Evolutionary conservation across 805 yeast species (phyloP).

Genomic region (Pichia occidentalis): DNA sequence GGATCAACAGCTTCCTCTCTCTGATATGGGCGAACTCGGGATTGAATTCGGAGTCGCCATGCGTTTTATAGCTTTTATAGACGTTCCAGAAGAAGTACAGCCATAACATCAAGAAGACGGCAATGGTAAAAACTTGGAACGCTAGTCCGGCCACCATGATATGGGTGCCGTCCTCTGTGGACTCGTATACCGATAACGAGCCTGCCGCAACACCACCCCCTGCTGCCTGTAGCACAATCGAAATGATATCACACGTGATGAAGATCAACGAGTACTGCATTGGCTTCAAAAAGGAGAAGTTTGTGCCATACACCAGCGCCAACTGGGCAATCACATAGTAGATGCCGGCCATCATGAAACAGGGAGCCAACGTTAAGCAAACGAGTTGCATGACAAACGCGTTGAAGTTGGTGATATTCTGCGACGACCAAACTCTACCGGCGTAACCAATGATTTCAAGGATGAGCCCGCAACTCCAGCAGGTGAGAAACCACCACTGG

Average conservation of each 20-base stretch:
- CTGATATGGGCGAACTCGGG: conserved; percentile 33
- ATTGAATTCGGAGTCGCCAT: conserved; percentile 32
- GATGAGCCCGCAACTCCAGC: conserved; percentile 49
- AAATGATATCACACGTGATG: conserved; percentile 55
- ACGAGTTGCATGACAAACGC: conserved; percentile 59
- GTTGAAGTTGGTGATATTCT: conserved; percentile 28
- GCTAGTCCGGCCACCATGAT: conserved; percentile 75
- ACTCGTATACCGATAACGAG: conserved; percentile 29
- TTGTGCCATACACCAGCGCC: conserved; percentile 52
- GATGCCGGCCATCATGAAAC: conserved; percentile 78
- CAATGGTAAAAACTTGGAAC: conserved; percentile 68
- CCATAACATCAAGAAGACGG: conserved; percentile 48
- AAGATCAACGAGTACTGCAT: conserved; percentile 58
- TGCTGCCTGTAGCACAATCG: conserved; percentile 60
- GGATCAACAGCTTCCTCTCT: conserved; percentile 30
- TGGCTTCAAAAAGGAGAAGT: conserved; percentile 48
- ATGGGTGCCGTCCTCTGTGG: conserved; percentile 45
- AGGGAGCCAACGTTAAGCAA: conserved; percentile 72
- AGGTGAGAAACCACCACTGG: conserved; percentile 61
- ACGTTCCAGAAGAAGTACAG: conserved; percentile 39
- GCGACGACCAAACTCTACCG: conserved; percentile 47
- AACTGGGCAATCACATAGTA: conserved; percentile 67
- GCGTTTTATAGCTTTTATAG: conserved; percentile 21
- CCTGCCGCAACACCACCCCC: conserved; percentile 72
- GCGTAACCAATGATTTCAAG: conserved; percentile 65